Percentiles rank a stretch among this genome's conserved stretches.
Evolutionary conservation across 345 rosid genomes (phyloP).

Genomic region (Euphorbia lathyris): DNA sequence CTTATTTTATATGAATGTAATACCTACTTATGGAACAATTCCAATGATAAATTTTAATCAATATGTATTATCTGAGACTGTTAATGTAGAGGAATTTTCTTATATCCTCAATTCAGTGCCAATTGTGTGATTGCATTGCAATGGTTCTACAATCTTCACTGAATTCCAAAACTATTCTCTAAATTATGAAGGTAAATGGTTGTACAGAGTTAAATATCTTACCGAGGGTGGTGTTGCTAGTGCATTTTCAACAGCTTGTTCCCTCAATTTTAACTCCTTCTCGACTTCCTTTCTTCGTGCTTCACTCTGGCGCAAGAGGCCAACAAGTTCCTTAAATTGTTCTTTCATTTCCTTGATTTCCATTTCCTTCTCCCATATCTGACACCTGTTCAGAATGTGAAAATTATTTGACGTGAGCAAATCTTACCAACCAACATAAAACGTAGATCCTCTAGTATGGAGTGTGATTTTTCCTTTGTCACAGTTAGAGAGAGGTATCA

Average conservation of each 20-base stretch:
- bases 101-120: not conserved
- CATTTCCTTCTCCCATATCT: conserved; percentile 86
- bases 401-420: conserved; percentile 8
- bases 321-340: conserved; percentile 83
- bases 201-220: conserved; percentile 18
- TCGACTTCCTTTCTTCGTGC: conserved; percentile 69
- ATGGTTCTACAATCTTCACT: not conserved
- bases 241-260: conserved; percentile 63
- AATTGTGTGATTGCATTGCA: not conserved
- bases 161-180: not conserved
- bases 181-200: not conserved
- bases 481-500: not conserved
- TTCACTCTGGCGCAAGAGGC: conserved; percentile 73
- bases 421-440: not conserved
- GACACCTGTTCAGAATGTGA: conserved; percentile 54
- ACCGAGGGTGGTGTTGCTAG: conserved; percentile 67
- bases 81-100: not conserved
- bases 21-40: not conserved
- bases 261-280: conserved; percentile 76
- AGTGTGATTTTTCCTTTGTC: not conserved
- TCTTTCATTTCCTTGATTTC: conserved; percentile 94
- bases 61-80: not conserved
- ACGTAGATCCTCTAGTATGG: not conserved
- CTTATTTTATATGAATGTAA: not conserved
- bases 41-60: not conserved